Base-by-base conservation (phyloP, 1,284 basidiomycete genomes). In the Papiliotrema nemorosa region DNA sequence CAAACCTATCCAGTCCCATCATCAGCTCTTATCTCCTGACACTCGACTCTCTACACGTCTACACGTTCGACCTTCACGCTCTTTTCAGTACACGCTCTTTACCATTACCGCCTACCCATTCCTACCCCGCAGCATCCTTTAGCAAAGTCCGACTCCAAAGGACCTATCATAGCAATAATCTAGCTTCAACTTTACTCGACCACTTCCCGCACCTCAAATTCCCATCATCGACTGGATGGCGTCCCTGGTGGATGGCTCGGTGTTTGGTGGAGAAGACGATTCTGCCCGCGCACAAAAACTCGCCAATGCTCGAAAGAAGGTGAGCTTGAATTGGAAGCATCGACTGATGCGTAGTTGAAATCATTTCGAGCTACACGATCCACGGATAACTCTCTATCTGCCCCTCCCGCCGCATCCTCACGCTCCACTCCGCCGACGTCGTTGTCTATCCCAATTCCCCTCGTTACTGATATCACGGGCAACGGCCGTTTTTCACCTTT, bases 241-340 rank as follows among this genome's bases (percentile, higher is more conserved):
- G 13, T 14, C 20, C 22, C 22, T 42, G 4, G 16, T 42, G 40
- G 40, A 42, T 26, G 5, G 16, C 4, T 44, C 35, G 18, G 35
- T 21, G 10, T 13, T 33, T 20, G 42, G 42, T 33, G 12, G 24
- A 22, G 25, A 29, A 18, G 52, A 51, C 36, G 57, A 55, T 31
- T 53, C 53, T 13, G 52, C 47, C 41, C 53, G 67, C 47, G 64
- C 66, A 16, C 58, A 59, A 47, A 58, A 64, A 49, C 55, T 72
- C 14, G 58, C 64, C 21, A 57, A 67, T 18, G 69, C 69, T 3
- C 57, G 59, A 50, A 69, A 66, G 44, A 70, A 69, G 63, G 69
- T 69, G 49, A 48, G 60, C 27, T n/a, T 21, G 26, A 10, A 7
- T 27, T 35, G 4, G 22, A 4, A 18, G 3, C 21, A 40, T 48